These are phyloP conservation scores for Cicer judaicum DNA, from an alignment of 306 rosid species.

Conservation along the genomic window DNA sequence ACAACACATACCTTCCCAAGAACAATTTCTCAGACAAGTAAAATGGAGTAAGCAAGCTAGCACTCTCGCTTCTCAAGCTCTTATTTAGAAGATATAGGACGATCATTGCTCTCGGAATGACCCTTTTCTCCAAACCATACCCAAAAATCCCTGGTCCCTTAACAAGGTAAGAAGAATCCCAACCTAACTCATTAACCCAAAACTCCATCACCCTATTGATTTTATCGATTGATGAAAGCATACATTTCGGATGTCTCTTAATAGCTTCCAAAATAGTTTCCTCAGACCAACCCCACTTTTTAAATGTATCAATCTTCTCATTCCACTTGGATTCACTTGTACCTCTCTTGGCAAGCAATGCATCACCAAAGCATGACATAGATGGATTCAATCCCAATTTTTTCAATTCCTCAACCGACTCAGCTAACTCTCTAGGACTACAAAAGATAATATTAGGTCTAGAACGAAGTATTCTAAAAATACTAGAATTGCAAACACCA, in stretches of 20 bases:
- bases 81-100: conserved; percentile 42
- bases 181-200: conserved; percentile 54
- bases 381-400: conserved; percentile 54
- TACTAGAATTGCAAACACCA: conserved; percentile 3
- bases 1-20: conserved; percentile 41
- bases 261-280: conserved; percentile 48
- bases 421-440: not conserved
- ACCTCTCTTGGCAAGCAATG: conserved; percentile 39
- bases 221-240: conserved; percentile 53
- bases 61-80: conserved; percentile 45
- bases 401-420: conserved; percentile 36
- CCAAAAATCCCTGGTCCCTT: conserved; percentile 8
- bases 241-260: conserved; percentile 44
- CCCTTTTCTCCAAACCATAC: conserved; percentile 42
- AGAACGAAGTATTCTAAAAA: not conserved
- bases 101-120: conserved; percentile 57
- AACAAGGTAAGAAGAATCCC: conserved; percentile 40
- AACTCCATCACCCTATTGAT: conserved; percentile 51
- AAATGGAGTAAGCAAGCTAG: conserved; percentile 41
- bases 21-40: conserved; percentile 26
- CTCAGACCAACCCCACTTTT: conserved; percentile 68
- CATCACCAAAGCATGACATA: conserved; percentile 35
- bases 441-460: not conserved
- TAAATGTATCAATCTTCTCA: conserved; percentile 48
- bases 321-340: conserved; percentile 50